phyloP scores from a whole-genome alignment of 106 monocot genomes.

The Platanthera zijinensis region DNA sequence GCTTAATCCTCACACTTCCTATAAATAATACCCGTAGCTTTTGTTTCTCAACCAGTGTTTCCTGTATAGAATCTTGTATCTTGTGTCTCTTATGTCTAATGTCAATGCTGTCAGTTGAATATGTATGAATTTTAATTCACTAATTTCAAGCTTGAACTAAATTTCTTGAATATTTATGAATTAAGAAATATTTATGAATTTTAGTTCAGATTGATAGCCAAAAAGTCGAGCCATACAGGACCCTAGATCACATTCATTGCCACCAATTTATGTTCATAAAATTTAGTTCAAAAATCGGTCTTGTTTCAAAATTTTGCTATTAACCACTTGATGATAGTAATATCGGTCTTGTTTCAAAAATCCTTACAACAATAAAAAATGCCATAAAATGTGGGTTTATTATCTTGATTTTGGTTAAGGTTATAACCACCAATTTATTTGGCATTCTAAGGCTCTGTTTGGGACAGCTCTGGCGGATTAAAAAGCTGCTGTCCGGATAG shows the following conservation, averaged over 20 bases:
- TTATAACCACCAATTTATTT: no score
- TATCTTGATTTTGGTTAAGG: neutral
- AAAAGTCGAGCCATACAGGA: neutral
- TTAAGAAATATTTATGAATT: neutral
- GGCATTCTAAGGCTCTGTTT: neutral
- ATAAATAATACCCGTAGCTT: neutral
- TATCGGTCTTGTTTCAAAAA: neutral
- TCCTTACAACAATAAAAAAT: neutral
- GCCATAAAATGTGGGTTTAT: neutral
- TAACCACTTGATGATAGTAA: no score
- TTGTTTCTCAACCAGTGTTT: neutral
- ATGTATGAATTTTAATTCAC: neutral
- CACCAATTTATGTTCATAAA: no score
- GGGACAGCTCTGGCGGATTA: no score
- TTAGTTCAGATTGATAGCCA: neutral
- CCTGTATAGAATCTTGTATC: neutral
- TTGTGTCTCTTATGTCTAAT: neutral
- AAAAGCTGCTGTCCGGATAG: no score
- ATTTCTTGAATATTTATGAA: neutral
- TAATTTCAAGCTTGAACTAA: neutral
- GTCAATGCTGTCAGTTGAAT: neutral
- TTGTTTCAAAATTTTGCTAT: no score
- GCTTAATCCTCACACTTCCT: no score
- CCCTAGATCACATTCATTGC: neutral
- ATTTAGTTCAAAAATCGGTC: no score